phyloP scores from a whole-genome alignment of 306 rosid genomes.

The Lithocarpus polystachyus region DNA sequence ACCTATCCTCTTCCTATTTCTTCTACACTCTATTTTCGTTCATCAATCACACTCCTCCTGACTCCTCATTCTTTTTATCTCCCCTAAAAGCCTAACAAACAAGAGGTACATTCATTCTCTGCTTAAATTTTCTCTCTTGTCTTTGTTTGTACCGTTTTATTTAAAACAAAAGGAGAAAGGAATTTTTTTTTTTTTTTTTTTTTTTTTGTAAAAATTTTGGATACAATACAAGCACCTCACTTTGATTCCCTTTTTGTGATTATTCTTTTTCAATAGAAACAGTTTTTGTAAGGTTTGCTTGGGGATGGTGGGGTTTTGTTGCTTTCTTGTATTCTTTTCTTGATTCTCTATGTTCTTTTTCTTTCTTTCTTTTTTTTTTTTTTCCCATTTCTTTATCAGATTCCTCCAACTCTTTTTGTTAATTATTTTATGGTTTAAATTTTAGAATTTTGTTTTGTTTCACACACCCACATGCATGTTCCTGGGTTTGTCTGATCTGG shows the following conservation, averaged over 20 bases:
- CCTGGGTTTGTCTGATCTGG: conserved; percentile 93
- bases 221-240: not conserved
- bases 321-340: conserved; percentile 47
- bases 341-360: conserved; percentile 36
- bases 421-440: not conserved
- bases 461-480: conserved; percentile 75
- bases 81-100: too few species aligned
- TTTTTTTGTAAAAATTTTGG: not conserved
- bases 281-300: conserved; percentile 37
- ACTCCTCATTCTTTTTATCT: too few species aligned
- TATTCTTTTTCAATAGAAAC: conserved; percentile 35
- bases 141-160: not conserved
- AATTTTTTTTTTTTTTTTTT: too few species aligned
- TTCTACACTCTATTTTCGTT: not conserved
- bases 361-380: not conserved
- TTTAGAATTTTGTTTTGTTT: conserved; percentile 40
- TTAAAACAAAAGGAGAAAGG: not conserved
- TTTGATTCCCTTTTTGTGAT: conserved; percentile 33
- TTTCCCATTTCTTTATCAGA: conserved; percentile 10
- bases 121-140: not conserved
- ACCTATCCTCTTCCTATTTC: not conserved
- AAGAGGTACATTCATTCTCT: not conserved
- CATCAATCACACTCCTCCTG: not conserved
- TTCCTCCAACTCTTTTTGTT: conserved; percentile 21
- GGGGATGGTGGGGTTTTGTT: conserved; percentile 59